Base-by-base conservation (phyloP, 495 filamentous ascomycete species). In the Neurospora sp. region DNA sequence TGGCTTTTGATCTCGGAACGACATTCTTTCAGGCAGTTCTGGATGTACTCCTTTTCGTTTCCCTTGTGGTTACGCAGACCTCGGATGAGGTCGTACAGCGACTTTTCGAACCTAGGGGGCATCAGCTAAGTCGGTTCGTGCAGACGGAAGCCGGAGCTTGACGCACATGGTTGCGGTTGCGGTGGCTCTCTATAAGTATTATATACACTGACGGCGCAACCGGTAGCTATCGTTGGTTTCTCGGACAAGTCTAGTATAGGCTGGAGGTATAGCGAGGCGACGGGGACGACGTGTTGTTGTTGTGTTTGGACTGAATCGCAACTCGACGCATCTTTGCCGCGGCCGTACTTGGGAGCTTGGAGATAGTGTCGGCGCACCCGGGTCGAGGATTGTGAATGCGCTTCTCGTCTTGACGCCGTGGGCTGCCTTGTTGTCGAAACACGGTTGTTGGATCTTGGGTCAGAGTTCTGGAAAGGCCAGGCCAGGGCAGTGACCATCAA, bases 41-140 rank as follows among this genome's bases (percentile, higher is more conserved):
- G 91, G 70, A 98, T 94, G 82, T 98, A 99, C 74, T 95, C 92
- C 77, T 91, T 91, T 83, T 99, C 96, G 72, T 89, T 91, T 70
- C 94, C 96, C 81, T 95, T 97, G 83, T 98, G 94, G 76, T 91
- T 94, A 69, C 96, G 90, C 73, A 98, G 85, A 78, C 96, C 96
- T 83, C 95, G 89, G 73, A 99, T 99, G 84, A 99, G 94, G 89
- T 98, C 95, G 86, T 97, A 97, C 48, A 99, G 88, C 3, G 94
- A 97, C 84, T 99, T 99, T 80, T 99, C 96, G 84, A 99, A 99
- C 96, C 93, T 98, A 73, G 45, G 48, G 69, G 31, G 18, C 40
- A 75, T 83, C 76, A 84, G 78, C 61, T 69, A 45, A 44, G 48
- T 69, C 20, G 35, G 35, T n/a, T 10, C 10, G 38, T 14, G 31